These are phyloP conservation scores for Fusarium verticillioides DNA, from an alignment of 2,329 filamentous ascomycete genomes.

Conservation along the genomic window DNA sequence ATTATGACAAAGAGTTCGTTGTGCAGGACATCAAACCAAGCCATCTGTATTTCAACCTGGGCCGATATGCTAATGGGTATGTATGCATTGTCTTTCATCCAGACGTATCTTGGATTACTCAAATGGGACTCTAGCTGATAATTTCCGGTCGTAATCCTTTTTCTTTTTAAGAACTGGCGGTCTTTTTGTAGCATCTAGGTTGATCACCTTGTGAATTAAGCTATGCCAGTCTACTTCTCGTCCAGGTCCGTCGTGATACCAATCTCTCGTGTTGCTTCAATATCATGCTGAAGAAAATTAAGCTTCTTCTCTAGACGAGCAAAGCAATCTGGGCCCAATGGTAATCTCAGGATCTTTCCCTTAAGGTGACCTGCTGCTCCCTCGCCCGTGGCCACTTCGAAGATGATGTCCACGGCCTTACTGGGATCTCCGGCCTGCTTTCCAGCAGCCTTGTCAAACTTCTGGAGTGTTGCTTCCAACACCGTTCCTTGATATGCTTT, in stretches of 20 bases:
- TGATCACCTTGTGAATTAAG: not conserved
- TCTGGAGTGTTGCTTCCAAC: slow-evolving; percentile 39
- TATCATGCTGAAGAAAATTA: slow-evolving; percentile 17
- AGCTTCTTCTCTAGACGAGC: slow-evolving; percentile 43
- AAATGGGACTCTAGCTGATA: not conserved
- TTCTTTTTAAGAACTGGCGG: too few species aligned
- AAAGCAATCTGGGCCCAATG: slow-evolving; percentile 51
- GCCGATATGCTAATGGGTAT: not conserved
- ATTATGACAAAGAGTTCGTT: not conserved
- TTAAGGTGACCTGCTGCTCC: slow-evolving; percentile 43
- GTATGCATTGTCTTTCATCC: not conserved
- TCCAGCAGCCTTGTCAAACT: slow-evolving; percentile 43
- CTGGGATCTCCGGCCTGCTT: slow-evolving; percentile 54
- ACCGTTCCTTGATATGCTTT: slow-evolving; percentile 46
- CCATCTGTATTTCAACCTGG: not conserved
- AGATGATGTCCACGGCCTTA: slow-evolving; percentile 52
- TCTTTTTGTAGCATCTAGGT: not conserved
- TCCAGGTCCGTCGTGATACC: slow-evolving; percentile 21
- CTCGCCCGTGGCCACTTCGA: slow-evolving; percentile 50
- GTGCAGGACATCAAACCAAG: not conserved
- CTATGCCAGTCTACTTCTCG: not conserved
- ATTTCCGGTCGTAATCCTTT: too few species aligned
- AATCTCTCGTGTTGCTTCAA: slow-evolving; percentile 23
- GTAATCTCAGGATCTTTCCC: slow-evolving; percentile 48
- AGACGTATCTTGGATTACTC: not conserved